phyloP scores from a whole-genome alignment of 305 asterid genomes.

The Rubia occidens region DNA sequence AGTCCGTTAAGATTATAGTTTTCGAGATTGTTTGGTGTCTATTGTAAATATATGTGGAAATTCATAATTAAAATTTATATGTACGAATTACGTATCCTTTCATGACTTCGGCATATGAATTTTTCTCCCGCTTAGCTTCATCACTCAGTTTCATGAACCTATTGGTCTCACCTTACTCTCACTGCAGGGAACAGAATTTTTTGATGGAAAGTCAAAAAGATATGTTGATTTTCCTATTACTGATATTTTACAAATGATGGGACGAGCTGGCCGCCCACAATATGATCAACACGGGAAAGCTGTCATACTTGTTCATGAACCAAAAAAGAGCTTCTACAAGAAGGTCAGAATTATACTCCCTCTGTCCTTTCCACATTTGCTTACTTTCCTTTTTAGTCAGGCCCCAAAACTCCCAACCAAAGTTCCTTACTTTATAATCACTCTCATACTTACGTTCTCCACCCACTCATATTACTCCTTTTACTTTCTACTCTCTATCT shows the following conservation, averaged over 20 bases:
- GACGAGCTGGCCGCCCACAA: conserved; percentile 99
- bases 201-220: conserved; percentile 87
- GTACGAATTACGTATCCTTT: neutral
- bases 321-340: conserved; percentile 96
- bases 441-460: neutral
- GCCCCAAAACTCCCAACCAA: neutral
- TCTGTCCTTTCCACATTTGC: neutral
- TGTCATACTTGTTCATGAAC: conserved; percentile 98
- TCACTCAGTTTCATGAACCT: conserved; percentile 2
- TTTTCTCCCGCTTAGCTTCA: neutral
- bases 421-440: neutral
- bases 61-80: neutral
- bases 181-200: conserved; percentile 88
- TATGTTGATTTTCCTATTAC: conserved; percentile 97
- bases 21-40: neutral
- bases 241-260: conserved; percentile 98
- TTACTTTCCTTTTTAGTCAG: neutral
- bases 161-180: conserved; percentile 5
- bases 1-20: neutral
- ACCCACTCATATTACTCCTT: neutral
- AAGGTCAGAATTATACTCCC: conserved; percentile 36
- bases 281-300: conserved; percentile 98
- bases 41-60: neutral
- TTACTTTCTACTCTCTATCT: neutral
- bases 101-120: neutral